Base-by-base conservation (phyloP, 2,329 filamentous ascomycete genomes). In the Fusarium transvaalense region DNA sequence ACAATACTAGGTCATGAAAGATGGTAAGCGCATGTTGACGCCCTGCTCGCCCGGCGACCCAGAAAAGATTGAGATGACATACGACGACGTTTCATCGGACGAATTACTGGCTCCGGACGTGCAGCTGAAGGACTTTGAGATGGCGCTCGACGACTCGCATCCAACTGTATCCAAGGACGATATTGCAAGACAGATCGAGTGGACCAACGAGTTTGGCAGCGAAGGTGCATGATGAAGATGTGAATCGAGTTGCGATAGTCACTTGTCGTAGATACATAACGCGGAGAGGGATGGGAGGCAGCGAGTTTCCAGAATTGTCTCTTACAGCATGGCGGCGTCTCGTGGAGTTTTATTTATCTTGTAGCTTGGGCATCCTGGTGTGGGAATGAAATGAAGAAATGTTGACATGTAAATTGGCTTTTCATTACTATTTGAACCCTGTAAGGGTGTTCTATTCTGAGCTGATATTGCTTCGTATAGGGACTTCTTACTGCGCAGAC, bases 121-220 rank as follows among this genome's bases (percentile, higher is more conserved):
- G 23, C 86, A 91, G 68, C 86, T 97, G 59, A 97, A 97, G 78
- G 96, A 99, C 79, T 98, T 99, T 76, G 86, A 97, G 77, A 93
- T 95, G 78, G 95, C 96, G 2, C 91, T 99, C 75, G 94, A 93
- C 76, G 89, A 90, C 46, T 93, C 93, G 51, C 85, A 96, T 76
- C 96, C 96, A 23, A 98, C 96, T 0, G 96, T 99, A 54, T 96
- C 93, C 53, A 85, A 88, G 51, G 93, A 94, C 51, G 97, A 99
- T 77, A 85, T 99, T 45, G 86, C 89, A 71, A 87, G 88, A 75
- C 97, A 95, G 78, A 86, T 92, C 46, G 94, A 97, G 43, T 99
- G 96, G 96, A 99, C 96, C 12, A 88, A 91, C 75, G 94, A 98
- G 81, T 98, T 98, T 81, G 95, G 95, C 58, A 97, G 93, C 77